Evolutionary conservation across 371 early-diverging fungal genomes (phyloP), one percentile per base, ranked within the genome.

Genomic region (Mortierella sp.): DNA sequence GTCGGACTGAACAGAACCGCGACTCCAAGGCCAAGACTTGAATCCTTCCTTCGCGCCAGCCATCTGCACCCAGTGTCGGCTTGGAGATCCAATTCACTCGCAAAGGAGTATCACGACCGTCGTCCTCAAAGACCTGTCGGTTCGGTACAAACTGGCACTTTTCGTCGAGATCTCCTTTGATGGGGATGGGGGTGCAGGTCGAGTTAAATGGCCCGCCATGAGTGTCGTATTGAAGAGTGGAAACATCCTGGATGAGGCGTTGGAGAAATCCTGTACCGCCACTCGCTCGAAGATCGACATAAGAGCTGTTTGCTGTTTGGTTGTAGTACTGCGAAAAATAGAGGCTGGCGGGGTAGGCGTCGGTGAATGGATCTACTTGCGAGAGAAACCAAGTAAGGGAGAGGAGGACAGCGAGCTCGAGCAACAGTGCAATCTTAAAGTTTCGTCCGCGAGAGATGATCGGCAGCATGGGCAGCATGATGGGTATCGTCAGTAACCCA

Each of bases 81-180:
- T 44, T 27, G 0, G 56, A 16, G 4, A 70, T 43, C 87, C 82
- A 82, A 18, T 77, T 71, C 32, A 71, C 75, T 11, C 74, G 75
- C 44, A 86, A 8, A n/a, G 87, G 87, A 41, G 48, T 44, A 0
- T 74, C 74, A 32, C 63, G 24, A 4, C 87, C 82, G 8, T 68
- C 58, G 49, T 86, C 87, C 54, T 86, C 87, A 75, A 86, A 86
- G 70, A 86, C 65, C 24, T 86, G 87, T 6, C 87, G 82, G 12
- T 7, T 32, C 21, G 87, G 87, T 0, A 24, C 2, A 38, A 77
- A 79, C 2, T 12, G 65, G 58, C 87, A 86, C 3, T 6, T 18
- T 43, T 82, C 82, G 24, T 55, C n/a, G 6, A 51, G 55, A 41
- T 41, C 49, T 10, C 71, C 60, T 4, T 58, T 63, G 21, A 68